A percentile compares a stretch with the other conserved stretches of the same genome.
These are phyloP conservation scores for Bertia moriformis DNA, from an alignment of 2,329 filamentous ascomycete species.

Conservation along the genomic window DNA sequence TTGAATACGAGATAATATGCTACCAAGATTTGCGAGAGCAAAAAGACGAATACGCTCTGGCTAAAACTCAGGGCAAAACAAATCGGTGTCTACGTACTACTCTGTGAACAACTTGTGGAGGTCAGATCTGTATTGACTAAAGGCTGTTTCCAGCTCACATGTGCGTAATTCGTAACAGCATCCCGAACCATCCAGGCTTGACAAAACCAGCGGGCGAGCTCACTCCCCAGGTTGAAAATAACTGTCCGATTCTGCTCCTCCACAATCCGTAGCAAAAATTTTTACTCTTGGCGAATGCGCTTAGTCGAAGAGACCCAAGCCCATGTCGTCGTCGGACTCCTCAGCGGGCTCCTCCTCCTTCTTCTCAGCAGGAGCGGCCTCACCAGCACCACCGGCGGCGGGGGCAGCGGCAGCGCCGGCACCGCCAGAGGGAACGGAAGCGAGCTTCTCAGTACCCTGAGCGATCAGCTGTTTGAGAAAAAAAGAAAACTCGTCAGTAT, in stretches of 20 bases:
- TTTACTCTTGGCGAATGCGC: constrained; percentile 6
- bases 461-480: constrained; percentile 60
- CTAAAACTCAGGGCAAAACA: background rate
- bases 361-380: constrained; percentile 44
- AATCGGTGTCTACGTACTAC: too few species aligned
- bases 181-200: background rate
- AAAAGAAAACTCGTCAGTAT: too few species aligned
- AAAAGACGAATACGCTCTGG: too few species aligned
- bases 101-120: too few species aligned
- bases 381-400: constrained; percentile 54
- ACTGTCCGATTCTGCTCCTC: background rate
- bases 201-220: background rate
- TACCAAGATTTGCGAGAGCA: too few species aligned
- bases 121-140: constrained; percentile 1
- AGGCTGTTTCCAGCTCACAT: background rate
- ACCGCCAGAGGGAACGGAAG: constrained; percentile 90
- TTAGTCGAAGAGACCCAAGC: constrained; percentile 68
- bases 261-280: background rate
- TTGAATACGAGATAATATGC: too few species aligned
- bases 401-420: constrained; percentile 56
- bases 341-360: constrained; percentile 66
- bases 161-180: background rate
- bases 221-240: background rate
- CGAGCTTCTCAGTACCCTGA: constrained; percentile 82
- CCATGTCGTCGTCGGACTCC: constrained; percentile 70